phyloP scores from a whole-genome alignment of 2,329 filamentous ascomycete genomes.

The Nemania serpens region DNA sequence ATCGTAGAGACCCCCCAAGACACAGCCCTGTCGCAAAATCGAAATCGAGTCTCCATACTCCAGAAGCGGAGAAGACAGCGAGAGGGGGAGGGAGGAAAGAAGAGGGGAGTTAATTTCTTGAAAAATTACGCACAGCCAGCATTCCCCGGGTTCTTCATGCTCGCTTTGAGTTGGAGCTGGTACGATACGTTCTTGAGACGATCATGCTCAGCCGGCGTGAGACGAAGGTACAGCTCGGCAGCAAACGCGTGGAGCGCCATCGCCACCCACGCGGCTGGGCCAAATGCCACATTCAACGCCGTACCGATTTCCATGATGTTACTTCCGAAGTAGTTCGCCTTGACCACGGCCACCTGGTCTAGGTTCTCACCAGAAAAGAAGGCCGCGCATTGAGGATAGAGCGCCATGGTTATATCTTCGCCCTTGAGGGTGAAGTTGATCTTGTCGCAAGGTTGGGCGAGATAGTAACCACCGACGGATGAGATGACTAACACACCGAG shows the following conservation, averaged over 20 bases:
- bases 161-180: constrained; percentile 51
- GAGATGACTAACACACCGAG: constrained; percentile 36
- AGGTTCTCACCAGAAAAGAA: constrained; percentile 43
- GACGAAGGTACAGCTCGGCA: constrained; percentile 50
- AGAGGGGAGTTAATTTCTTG: neutral
- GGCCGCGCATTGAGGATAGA: constrained; percentile 52
- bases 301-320: constrained; percentile 45
- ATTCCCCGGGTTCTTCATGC: constrained; percentile 47
- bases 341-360: constrained; percentile 39
- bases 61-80: neutral
- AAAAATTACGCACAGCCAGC: constrained; percentile 35
- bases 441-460: constrained; percentile 51
- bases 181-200: constrained; percentile 51
- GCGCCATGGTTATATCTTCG: constrained; percentile 34
- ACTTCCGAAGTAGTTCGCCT: constrained; percentile 40
- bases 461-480: constrained; percentile 33
- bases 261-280: constrained; percentile 58
- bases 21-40: no score
- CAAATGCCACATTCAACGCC: constrained; percentile 54
- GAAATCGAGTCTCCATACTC: neutral
- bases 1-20: no score
- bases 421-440: constrained; percentile 48
- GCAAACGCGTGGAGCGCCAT: constrained; percentile 55
- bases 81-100: neutral
- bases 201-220: constrained; percentile 51